Evolutionary conservation across 2,329 filamentous ascomycete genomes (phyloP), one percentile per base, ranked within the genome.

Genomic region (Shiraia bambusicola): DNA sequence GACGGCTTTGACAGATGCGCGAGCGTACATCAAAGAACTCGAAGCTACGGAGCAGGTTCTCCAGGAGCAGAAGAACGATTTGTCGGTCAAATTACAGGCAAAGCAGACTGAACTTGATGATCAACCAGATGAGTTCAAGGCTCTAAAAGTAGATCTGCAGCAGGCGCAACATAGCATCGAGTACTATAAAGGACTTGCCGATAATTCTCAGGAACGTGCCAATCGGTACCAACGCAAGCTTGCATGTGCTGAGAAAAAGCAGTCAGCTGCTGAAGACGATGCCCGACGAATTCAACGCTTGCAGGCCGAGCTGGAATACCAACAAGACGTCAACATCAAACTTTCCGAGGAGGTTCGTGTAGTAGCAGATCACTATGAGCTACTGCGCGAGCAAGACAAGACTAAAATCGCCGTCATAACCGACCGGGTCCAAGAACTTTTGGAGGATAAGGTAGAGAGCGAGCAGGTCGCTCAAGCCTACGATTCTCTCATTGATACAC

Each of bases 81-180:
- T 59, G 8, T 24, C 22, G n/a, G 25, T 38, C 6, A 34, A 51
- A 6, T 14, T 60, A n/a, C 28, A 41, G 24, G 34, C 43, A 9
- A 54, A 52, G 27, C 45, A 58, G 33, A 13, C 37, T 11, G 47
- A 52, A 25, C 37, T 55, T 7, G 37, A 49, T 16, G 30, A 56
- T 16, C 35, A 51, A 19, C 50, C 52, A 1, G 47, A 34, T 2
- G 50, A 56, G 2, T 45, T 52, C 34, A 37, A 50, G 27, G 29
- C 36, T 32, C 35, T 52, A 10, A 29, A 45, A 30, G 35, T 55
- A n/a, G 56, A 59, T 19, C 43, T 58, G 8, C 45, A 49, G 14
- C 53, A 54, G 16, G 45, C 49, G 6, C 34, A 38, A 7, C 49
- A 33, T 25, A 41, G 39, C 6, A 40, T 54, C 14, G 36, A 43